Evolutionary conservation across 108 stramenopile species (phyloP), one percentile per base, ranked within the genome.

Genomic region (Fragilariopsis cylindrus): DNA sequence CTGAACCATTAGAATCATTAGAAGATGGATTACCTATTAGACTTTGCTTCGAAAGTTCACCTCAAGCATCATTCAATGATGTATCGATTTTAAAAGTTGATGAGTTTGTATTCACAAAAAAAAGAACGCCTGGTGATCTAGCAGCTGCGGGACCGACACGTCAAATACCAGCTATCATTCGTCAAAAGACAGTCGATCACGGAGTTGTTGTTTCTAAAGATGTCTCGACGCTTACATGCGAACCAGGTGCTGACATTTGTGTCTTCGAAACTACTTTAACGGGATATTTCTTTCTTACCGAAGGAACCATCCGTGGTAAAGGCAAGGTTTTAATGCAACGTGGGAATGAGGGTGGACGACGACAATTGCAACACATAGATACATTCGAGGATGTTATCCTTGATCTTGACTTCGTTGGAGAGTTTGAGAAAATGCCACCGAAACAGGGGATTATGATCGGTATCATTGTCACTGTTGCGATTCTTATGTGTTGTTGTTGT

Each of bases 161-260:
- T 15, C 40, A 45, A n/a, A 41, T 63, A 12, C 62, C 62, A 9
- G 4, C 5, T 7, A 44, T 63, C 43, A 41, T 63, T 40, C 62
- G 62, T 4, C 62, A 63, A 40, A 5, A 45, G 43, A n/a, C 62
- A 12, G 62, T 63, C 15, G 62, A 63, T 41, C 62, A 63, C 43
- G 62, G 62, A 15, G n/a, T 41, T 11, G 13, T 44, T 44, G 8
- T 63, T 5, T 63, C 62, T 9, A 41, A 45, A n/a, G 39, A 63
- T 40, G 8, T 63, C 43, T 45, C 62, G 15, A 45, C 5, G 42
- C 5, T 63, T 3, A 0, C 5, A 11, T 63, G 62, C 62, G 15
- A 43, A 9, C 62, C 62, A 9, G 62, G 62, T 11, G 43, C 7
- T n/a, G 43, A 44, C 7, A 9, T 63, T 9, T 63, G 62, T 40